These are phyloP conservation scores for Solanum infundibuliforme DNA, from an alignment of 257 asterid species.

Conservation along the genomic window DNA sequence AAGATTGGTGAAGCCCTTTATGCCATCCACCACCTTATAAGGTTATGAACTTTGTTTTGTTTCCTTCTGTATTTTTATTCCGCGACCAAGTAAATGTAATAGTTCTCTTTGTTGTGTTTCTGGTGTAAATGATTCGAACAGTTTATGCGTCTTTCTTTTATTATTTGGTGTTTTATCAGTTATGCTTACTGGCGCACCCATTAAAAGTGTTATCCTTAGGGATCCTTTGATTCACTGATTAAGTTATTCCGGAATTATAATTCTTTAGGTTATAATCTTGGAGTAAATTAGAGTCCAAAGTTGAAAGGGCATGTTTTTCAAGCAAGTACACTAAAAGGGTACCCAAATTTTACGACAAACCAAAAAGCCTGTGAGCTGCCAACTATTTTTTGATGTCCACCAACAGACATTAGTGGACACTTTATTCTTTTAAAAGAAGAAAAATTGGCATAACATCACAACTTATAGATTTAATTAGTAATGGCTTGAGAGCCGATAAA, in stretches of 20 bases:
- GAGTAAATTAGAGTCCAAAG: not conserved
- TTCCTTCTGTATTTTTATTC: not conserved
- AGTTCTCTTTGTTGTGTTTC: not conserved
- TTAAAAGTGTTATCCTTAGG: not conserved
- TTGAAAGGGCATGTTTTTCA: not conserved
- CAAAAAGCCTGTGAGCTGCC: not conserved
- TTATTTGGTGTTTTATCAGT: not conserved
- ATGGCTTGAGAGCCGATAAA: too few relatives aligned
- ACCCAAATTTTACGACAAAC: not conserved
- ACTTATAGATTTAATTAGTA: too few relatives aligned
- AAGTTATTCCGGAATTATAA: not conserved
- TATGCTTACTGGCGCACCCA: not conserved
- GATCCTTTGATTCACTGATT: not conserved
- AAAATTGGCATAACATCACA: too few relatives aligned
- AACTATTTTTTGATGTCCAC: not conserved
- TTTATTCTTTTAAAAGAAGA: too few relatives aligned
- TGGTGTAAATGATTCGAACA: not conserved
- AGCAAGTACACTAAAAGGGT: not conserved
- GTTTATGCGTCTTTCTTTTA: not conserved
- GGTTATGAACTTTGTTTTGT: not conserved
- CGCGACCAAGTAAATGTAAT: not conserved
- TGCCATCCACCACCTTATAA: not conserved
- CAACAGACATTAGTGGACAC: too few relatives aligned
- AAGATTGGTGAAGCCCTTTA: slow-evolving; percentile 48
- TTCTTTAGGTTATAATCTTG: not conserved